Evolutionary conservation across 768 basidiomycete species (phyloP).

Genomic region (Coprinopsis cinerea): DNA sequence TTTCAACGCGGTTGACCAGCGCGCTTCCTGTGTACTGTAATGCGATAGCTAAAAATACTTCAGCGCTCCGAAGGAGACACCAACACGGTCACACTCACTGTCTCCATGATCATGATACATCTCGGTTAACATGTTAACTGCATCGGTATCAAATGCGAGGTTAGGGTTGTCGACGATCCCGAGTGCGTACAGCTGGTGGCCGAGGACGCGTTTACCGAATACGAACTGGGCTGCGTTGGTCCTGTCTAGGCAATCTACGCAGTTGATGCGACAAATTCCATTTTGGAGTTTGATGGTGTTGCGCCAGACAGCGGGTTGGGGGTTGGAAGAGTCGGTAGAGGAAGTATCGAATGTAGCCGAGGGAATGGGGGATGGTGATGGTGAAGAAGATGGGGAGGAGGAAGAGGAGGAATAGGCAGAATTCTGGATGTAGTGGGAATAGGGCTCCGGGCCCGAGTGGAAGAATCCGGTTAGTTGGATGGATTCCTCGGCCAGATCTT

Average conservation of each 20-base stretch:
- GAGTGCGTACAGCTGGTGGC: slow-evolving; percentile 92
- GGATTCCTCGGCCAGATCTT: slow-evolving; percentile 91
- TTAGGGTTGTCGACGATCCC: slow-evolving; percentile 84
- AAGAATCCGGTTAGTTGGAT: slow-evolving; percentile 92
- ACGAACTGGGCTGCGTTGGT: slow-evolving; percentile 98
- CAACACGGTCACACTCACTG: slow-evolving; percentile 47
- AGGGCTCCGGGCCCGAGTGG: slow-evolving; percentile 87
- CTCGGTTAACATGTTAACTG: slow-evolving; percentile 93
- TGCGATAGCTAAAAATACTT: slow-evolving; percentile 90
- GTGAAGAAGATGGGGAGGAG: no score
- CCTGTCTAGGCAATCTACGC: slow-evolving; percentile 94
- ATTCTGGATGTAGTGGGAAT: slow-evolving; percentile 57
- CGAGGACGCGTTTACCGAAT: slow-evolving; percentile 90
- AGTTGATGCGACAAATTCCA: slow-evolving; percentile 90
- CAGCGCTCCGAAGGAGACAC: no score
- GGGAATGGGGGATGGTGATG: no score
- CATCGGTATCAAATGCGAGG: slow-evolving; percentile 88
- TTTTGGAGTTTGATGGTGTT: slow-evolving; percentile 76
- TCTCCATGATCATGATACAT: slow-evolving; percentile 99
- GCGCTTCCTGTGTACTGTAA: slow-evolving; percentile 96
- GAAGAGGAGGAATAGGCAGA: no score
- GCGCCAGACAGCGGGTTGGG: slow-evolving; percentile 44
- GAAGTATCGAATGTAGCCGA: no score
- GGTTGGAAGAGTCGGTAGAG: slow-evolving; percentile 10
- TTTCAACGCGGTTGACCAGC: slow-evolving; percentile 93